These are phyloP conservation scores for Diaporthe aspalathi DNA, from an alignment of 2,329 filamentous ascomycete species.

Conservation along the genomic window DNA sequence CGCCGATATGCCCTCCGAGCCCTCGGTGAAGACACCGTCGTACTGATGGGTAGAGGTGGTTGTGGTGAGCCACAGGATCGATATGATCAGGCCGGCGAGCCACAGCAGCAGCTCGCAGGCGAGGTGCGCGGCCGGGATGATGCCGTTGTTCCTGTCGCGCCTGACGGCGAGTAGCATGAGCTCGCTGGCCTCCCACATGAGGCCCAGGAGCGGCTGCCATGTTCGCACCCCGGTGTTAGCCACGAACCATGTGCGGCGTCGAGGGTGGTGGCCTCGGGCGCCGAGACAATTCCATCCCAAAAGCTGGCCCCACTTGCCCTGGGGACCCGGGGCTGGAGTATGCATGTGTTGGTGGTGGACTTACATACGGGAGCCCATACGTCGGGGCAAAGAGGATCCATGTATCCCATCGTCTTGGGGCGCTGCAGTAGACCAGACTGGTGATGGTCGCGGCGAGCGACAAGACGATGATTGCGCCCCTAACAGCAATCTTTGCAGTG, in stretches of 20 bases:
- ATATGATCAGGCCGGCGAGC: not conserved
- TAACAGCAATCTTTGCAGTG: not conserved
- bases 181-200: conserved; percentile 12
- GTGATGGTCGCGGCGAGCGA: conserved; percentile 1
- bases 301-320: not conserved
- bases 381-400: conserved; percentile 6
- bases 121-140: not conserved
- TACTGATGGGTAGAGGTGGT: not conserved
- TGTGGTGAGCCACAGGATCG: not conserved
- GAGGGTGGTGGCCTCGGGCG: not conserved
- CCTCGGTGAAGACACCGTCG: not conserved
- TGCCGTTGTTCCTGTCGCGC: conserved; percentile 4
- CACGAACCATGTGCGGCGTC: not conserved
- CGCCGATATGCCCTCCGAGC: not conserved
- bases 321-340: not conserved
- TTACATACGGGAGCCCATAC: conserved; percentile 17
- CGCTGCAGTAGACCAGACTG: not conserved
- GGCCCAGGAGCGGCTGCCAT: not conserved
- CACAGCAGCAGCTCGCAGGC: conserved; percentile 19
- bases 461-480: not conserved
- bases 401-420: not conserved
- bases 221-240: not conserved
- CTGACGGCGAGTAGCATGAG: not conserved
- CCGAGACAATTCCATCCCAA: not conserved
- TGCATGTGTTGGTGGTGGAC: not conserved